Evolutionary conservation across 352 stramenopile species (phyloP).

Genomic region (Phytophthora constricta): DNA sequence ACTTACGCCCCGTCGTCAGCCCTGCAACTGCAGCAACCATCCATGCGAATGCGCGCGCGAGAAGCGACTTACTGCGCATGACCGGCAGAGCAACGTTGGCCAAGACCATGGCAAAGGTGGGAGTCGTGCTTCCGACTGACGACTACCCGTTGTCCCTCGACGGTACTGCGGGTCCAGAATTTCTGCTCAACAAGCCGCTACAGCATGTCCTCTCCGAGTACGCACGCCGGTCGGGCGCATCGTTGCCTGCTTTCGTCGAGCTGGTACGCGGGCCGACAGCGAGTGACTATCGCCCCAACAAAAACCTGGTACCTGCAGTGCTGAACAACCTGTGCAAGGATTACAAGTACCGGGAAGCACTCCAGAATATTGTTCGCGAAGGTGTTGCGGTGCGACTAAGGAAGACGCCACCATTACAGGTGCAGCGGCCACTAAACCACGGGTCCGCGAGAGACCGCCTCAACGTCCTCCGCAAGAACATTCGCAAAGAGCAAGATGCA

Average conservation of each 20-base stretch:
- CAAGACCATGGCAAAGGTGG: neutral
- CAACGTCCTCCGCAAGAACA: constrained; percentile 14
- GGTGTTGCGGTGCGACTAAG: neutral
- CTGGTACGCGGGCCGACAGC: neutral
- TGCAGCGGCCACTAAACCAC: neutral
- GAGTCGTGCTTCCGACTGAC: neutral
- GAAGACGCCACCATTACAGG: neutral
- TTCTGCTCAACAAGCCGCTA: neutral
- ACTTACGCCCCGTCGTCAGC: neutral
- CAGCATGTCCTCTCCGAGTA: neutral
- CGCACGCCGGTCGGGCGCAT: neutral
- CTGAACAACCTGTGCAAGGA: neutral
- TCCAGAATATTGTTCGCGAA: neutral
- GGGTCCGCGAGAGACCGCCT: neutral
- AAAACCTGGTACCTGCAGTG: neutral
- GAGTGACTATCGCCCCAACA: neutral
- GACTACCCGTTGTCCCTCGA: neutral
- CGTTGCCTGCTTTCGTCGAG: neutral
- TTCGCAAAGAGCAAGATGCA: constrained; percentile 13
- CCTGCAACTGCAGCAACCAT: neutral
- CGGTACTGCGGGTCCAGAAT: neutral
- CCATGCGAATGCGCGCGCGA: neutral
- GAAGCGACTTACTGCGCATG: neutral
- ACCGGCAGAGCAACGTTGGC: neutral
- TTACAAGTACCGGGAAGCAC: neutral